phyloP scores from a whole-genome alignment of 75 land plant species.

The Ceratopteris richardii region DNA sequence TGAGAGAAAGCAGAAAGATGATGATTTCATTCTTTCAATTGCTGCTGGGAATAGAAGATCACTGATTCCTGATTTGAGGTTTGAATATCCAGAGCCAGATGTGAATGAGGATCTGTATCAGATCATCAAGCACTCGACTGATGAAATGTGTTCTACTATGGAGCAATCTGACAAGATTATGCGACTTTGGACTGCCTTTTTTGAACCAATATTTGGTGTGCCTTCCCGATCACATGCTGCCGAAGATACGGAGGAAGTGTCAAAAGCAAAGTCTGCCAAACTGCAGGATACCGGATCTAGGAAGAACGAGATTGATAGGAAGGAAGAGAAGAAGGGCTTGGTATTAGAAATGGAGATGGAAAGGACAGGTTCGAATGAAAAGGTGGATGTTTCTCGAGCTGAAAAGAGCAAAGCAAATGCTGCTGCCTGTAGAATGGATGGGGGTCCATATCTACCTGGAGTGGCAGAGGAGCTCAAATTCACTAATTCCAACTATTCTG shows the following conservation, averaged over 20 bases:
- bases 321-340: slow-evolving; percentile 17
- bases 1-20: slow-evolving; percentile 70
- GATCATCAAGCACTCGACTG: slow-evolving; percentile 74
- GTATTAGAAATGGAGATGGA: slow-evolving; percentile 14
- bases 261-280: slow-evolving; percentile 28
- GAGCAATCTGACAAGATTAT: slow-evolving; percentile 81
- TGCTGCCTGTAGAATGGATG: no score
- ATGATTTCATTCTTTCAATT: slow-evolving; percentile 61
- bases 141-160: slow-evolving; percentile 58
- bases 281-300: slow-evolving; percentile 21
- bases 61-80: slow-evolving; percentile 58
- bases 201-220: slow-evolving; percentile 78
- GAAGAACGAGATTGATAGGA: slow-evolving; percentile 39
- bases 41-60: slow-evolving; percentile 69
- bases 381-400: no score
- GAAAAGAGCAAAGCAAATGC: no score
- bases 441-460: no score
- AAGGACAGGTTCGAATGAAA: background rate
- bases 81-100: slow-evolving; percentile 56
- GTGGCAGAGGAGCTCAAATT: no score
- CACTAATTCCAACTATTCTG: no score
- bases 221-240: slow-evolving; percentile 56
- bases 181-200: slow-evolving; percentile 72
- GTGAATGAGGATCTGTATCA: slow-evolving; percentile 82
- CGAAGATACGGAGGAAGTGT: slow-evolving; percentile 69